Evolutionary conservation across 805 yeast genomes (phyloP).

Genomic region (Teunomyces panamensis): DNA sequence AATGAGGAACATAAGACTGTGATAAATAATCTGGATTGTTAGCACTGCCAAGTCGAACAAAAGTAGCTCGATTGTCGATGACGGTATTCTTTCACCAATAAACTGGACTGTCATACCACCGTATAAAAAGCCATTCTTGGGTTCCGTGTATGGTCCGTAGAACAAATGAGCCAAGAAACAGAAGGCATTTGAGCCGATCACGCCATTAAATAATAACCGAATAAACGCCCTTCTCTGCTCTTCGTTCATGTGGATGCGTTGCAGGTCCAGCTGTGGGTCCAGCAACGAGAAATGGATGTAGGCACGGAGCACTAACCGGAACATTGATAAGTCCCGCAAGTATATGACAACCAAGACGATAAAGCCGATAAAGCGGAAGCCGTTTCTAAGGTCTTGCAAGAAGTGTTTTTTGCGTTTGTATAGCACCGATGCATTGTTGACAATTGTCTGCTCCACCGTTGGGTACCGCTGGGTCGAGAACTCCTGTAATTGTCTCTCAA

Average conservation of each 20-base stretch:
- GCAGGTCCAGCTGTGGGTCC: conserved; percentile 19
- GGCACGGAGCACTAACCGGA: conserved; percentile 25
- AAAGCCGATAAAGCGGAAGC: conserved; percentile 34
- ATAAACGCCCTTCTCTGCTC: conserved; percentile 25
- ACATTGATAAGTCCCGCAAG: conserved; percentile 39
- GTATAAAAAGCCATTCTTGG: conserved; percentile 20
- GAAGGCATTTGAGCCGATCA: conserved; percentile 21
- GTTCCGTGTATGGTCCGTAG: conserved; percentile 18
- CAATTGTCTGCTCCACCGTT: conserved; percentile 35
- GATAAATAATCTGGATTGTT: conserved; percentile 28
- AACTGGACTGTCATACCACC: conserved; percentile 37
- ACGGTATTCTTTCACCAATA: conserved; percentile 37
- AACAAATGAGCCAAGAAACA: conserved; percentile 26
- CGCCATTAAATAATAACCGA: conserved; percentile 23
- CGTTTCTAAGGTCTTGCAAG: conserved; percentile 30
- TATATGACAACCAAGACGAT: conserved; percentile 36
- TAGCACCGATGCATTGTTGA: conserved; percentile 38
- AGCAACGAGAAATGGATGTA: conserved; percentile 27
- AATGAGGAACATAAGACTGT: conserved; percentile 29
- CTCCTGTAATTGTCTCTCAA: conserved; percentile 21
- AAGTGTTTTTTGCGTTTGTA: conserved; percentile 44
- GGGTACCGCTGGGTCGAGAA: conserved; percentile 31
- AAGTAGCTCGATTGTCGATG: conserved; percentile 22
- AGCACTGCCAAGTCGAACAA: conserved; percentile 25
- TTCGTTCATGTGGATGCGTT: conserved; percentile 16